Conservation (phyloP, 495 filamentous ascomycete species). For the Filosporella fistucella region DNA sequence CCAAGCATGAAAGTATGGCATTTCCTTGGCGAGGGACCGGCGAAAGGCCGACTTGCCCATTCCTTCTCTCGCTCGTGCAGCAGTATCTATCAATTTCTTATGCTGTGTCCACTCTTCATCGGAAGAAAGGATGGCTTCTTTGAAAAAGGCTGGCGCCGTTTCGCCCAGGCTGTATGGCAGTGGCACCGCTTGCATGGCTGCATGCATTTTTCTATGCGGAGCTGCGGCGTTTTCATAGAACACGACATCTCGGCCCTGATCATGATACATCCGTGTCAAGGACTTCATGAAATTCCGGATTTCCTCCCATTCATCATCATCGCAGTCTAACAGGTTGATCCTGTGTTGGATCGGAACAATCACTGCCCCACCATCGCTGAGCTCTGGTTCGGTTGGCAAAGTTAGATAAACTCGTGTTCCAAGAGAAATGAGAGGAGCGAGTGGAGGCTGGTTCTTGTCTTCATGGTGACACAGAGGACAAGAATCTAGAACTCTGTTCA, state of each 20-base stretch:
- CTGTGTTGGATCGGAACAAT: slow-evolving; percentile 90
- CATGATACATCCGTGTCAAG: slow-evolving; percentile 87
- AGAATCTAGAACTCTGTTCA: slow-evolving; percentile 80
- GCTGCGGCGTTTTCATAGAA: slow-evolving; percentile 97
- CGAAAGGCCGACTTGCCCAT: slow-evolving; percentile 81
- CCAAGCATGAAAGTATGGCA: slow-evolving; percentile 99
- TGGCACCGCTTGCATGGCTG: slow-evolving; percentile 80
- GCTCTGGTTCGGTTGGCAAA: slow-evolving; percentile 83
- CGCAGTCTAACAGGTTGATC: slow-evolving; percentile 88
- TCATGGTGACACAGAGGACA: slow-evolving; percentile 94
- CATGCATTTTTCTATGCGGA: slow-evolving; percentile 74
- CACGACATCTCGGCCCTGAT: slow-evolving; percentile 82
- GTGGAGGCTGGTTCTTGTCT: slow-evolving; percentile 75
- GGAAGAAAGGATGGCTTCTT: slow-evolving; percentile 80
- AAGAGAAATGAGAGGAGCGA: slow-evolving; percentile 85
- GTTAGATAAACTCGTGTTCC: slow-evolving; percentile 86
- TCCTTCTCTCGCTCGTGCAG: slow-evolving; percentile 58
- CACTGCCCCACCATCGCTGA: slow-evolving; percentile 75
- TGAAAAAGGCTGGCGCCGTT: slow-evolving; percentile 91
- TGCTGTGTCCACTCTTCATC: slow-evolving; percentile 97
- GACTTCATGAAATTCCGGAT: slow-evolving; percentile 99
- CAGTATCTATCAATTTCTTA: slow-evolving; percentile 88
- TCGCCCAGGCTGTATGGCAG: slow-evolving; percentile 83
- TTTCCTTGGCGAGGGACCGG: slow-evolving; percentile 81
- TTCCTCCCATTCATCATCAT: slow-evolving; percentile 99